Base-by-base conservation (phyloP, 352 stramenopile species). In the Phytophthora europaea region DNA sequence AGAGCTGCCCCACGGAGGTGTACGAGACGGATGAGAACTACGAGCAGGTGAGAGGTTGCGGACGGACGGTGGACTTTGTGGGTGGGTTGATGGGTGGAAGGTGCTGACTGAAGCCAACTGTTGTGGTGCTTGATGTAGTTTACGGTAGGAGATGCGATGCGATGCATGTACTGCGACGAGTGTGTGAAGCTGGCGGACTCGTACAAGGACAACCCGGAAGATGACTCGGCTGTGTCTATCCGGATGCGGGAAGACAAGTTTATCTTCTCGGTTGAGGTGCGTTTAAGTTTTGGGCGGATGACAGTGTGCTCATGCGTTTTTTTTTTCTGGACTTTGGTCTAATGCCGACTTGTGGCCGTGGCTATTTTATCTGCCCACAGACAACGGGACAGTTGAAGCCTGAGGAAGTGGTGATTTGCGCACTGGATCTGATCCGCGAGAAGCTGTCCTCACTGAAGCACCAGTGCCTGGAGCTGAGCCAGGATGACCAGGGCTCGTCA, bases 81-180 rank as follows among this genome's bases (percentile, higher is more conserved):
- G 4, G n/a, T n/a, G n/a, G n/a, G n/a, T n/a, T n/a, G n/a, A n/a
- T n/a, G n/a, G n/a, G n/a, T n/a, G 23, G 65, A 47, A 26, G 31
- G 28, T 61, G 23, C 52, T 71, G 28, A 67, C 23, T n/a, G 43
- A 43, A 43, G 36, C 15, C 9, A 40, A 18, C 18, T 62, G 52
- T 28, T 47, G 38, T 47, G 40, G 5, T 67, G 12, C 13, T 3
- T 62, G 34, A 13, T 52, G 26, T 58, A 93, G 85, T 84, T 93
- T 61, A 92, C 78, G 26, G 67, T 87, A 65, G 75, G 71, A 65
- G 86, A 94, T 67, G 67, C 84, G 20, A 94, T 92, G 84, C 79
- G 90, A 67, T 97, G 94, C 67, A 99, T 98, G 65, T 99, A 98
- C 79, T 99, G 96, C 51, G 95, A 99, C 71, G 96, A 99, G 82